Conservation (phyloP, 345 rosid species). For the Carallia brachiata region DNA sequence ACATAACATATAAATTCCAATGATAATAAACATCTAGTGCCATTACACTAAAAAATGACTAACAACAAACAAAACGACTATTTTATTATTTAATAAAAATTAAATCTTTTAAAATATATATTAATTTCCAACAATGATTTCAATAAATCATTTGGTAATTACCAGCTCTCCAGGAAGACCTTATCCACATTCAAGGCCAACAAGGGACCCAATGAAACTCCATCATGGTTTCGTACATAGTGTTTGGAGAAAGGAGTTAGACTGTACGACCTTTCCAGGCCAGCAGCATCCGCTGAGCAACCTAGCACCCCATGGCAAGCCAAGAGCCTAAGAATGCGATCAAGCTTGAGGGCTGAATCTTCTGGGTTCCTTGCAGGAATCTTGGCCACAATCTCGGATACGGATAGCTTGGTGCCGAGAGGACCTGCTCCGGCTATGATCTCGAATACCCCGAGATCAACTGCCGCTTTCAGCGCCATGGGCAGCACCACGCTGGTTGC, state of each 20-base stretch:
- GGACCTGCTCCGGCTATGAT: constrained; percentile 9
- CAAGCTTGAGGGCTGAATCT: constrained; percentile 22
- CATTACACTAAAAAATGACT: too few relatives aligned
- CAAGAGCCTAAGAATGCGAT: constrained; percentile 41
- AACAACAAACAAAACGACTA: too few relatives aligned
- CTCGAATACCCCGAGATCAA: constrained; percentile 40
- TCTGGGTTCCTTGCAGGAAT: constrained; percentile 12
- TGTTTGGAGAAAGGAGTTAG: constrained; percentile 35
- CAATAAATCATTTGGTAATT: not conserved
- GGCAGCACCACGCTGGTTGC: constrained; percentile 37
- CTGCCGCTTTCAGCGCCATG: constrained; percentile 37
- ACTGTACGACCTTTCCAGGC: constrained; percentile 18
- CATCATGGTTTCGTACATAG: constrained; percentile 26
- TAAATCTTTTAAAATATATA: too few relatives aligned
- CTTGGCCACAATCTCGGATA: too few relatives aligned
- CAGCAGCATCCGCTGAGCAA: constrained; percentile 6
- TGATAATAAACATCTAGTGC: too few relatives aligned
- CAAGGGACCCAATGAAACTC: constrained; percentile 24
- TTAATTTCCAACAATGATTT: too few relatives aligned
- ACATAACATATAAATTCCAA: too few relatives aligned
- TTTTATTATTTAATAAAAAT: too few relatives aligned
- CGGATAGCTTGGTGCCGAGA: too few relatives aligned
- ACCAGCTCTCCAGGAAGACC: constrained; percentile 21
- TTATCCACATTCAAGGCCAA: constrained; percentile 26
- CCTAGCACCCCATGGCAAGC: constrained; percentile 37